Percentiles rank a stretch among this genome's conserved stretches.
Conservation (phyloP, 257 asterid genomes). For the Ligustrum vulgare region DNA sequence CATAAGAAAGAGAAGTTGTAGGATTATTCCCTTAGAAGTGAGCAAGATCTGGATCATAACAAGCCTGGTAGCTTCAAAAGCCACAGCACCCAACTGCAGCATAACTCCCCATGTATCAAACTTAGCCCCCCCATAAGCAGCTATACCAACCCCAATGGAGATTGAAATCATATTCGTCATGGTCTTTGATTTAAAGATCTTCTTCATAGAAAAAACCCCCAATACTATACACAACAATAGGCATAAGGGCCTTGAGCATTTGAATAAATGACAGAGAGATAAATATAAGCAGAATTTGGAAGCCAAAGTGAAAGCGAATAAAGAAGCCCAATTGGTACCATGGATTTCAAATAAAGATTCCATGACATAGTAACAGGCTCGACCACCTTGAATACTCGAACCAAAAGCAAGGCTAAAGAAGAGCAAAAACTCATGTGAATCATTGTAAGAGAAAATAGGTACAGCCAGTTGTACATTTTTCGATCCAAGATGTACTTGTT, state of each 20-base stretch:
- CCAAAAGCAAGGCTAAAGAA: conserved; percentile 55
- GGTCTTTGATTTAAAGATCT: conserved; percentile 42
- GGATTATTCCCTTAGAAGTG: conserved; percentile 58
- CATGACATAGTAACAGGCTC: conserved; percentile 67
- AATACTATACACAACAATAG: conserved; percentile 62
- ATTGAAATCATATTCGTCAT: conserved; percentile 68
- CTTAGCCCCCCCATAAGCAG: conserved; percentile 71
- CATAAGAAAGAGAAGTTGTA: conserved; percentile 63
- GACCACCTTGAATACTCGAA: conserved; percentile 51
- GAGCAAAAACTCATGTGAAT: conserved; percentile 72
- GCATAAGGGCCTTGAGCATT: conserved; percentile 77
- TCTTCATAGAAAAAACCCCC: conserved; percentile 50
- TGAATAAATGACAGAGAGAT: conserved; percentile 70
- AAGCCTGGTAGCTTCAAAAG: conserved; percentile 63
- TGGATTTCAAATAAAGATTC: conserved; percentile 63
- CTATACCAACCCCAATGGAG: conserved; percentile 73
- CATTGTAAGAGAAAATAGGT: conserved; percentile 70
- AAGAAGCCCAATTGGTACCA: conserved; percentile 59
- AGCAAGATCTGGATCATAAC: conserved; percentile 71
- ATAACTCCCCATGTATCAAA: conserved; percentile 65
- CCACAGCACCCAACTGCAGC: conserved; percentile 65
- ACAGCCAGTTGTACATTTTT: conserved; percentile 79
- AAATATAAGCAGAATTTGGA: conserved; percentile 70
- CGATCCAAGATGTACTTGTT: conserved; percentile 70
- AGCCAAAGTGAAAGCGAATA: conserved; percentile 65